Percentiles rank a stretch among this genome's conserved stretches.
phyloP scores from a whole-genome alignment of 306 rosid genomes.

The Medicago arabica region DNA sequence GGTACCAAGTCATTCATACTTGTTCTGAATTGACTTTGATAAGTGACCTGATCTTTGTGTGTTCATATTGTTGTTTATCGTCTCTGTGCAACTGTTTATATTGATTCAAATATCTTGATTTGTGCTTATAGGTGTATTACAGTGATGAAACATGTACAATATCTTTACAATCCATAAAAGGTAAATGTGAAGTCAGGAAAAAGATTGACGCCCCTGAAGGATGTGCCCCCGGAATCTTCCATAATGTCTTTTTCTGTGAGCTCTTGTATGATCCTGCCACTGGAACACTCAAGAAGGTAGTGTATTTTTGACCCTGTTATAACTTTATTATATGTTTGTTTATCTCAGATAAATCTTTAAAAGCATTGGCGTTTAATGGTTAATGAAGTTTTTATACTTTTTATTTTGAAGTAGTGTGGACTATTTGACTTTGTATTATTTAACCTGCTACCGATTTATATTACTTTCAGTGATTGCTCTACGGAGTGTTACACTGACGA shows the following conservation, averaged over 20 bases:
- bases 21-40: neutral
- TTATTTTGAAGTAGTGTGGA: too few species aligned
- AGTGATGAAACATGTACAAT: conserved; percentile 50
- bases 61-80: neutral
- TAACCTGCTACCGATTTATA: too few species aligned
- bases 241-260: conserved; percentile 58
- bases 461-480: too few species aligned
- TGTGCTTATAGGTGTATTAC: conserved; percentile 53
- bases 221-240: conserved; percentile 45
- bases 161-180: conserved; percentile 54
- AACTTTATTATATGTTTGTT: conserved; percentile 7
- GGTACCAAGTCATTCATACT: conserved; percentile 5
- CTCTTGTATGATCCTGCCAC: conserved; percentile 55
- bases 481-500: too few species aligned
- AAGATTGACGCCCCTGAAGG: conserved; percentile 48
- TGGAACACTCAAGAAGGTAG: conserved; percentile 60
- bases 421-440: too few species aligned
- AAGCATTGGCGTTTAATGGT: neutral
- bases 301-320: conserved; percentile 19
- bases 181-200: conserved; percentile 58
- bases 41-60: neutral
- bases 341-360: conserved; percentile 17
- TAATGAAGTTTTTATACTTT: too few species aligned
- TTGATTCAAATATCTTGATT: conserved; percentile 34
- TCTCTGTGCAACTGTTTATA: neutral